These are phyloP conservation scores for Sarocladium kiliense DNA, from an alignment of 2,329 filamentous ascomycete genomes.

Conservation along the genomic window DNA sequence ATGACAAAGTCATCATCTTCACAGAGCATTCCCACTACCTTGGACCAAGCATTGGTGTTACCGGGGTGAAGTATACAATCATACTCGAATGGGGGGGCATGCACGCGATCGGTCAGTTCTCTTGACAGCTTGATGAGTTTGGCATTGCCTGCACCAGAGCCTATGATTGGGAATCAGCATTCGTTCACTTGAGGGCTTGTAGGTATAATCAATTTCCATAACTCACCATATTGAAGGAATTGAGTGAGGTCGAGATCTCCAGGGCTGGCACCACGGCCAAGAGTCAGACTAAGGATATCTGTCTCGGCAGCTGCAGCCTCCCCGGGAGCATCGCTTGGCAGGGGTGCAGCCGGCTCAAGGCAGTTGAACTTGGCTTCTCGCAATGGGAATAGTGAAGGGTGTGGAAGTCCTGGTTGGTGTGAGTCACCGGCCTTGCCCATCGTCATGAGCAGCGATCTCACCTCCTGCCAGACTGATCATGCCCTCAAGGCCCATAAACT, in stretches of 20 bases:
- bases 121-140: constrained; percentile 13
- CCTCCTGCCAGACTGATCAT: too few relatives aligned
- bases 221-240: constrained; percentile 16
- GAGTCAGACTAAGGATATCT: constrained; percentile 5
- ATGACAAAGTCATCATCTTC: constrained; percentile 23
- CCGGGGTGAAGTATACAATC: constrained; percentile 22
- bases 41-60: constrained; percentile 26
- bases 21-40: constrained; percentile 23
- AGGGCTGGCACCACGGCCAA: constrained; percentile 9
- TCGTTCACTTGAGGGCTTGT: too few relatives aligned
- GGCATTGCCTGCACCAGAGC: constrained; percentile 15
- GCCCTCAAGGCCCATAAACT: constrained; percentile 26
- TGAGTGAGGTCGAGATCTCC: constrained; percentile 16
- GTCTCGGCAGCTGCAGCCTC: background rate
- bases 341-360: constrained; percentile 8
- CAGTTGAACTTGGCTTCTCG: constrained; percentile 14
- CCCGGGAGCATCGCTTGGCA: background rate
- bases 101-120: constrained; percentile 17
- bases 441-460: background rate
- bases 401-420: constrained; percentile 18
- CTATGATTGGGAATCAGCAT: too few relatives aligned
- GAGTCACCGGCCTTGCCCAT: background rate
- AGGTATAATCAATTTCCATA: background rate
- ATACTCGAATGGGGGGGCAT: constrained; percentile 17
- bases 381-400: constrained; percentile 23